Base-by-base conservation (phyloP, 2,329 filamentous ascomycete species). In the Penicillium sp. region DNA sequence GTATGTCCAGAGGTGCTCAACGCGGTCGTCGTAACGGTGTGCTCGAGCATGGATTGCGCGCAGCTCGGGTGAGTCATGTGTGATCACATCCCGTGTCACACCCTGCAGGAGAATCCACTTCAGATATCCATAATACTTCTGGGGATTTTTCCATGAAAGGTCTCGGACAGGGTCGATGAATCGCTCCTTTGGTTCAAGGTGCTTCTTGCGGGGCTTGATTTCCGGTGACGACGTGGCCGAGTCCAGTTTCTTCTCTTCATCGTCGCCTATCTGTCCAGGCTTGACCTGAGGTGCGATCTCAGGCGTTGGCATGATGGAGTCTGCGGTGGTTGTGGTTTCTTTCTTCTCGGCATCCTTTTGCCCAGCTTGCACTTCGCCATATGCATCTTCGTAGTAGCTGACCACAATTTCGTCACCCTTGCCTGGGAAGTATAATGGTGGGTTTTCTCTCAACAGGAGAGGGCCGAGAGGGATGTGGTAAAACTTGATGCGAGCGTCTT, bases 1-100 rank as follows among this genome's bases (percentile, higher is more conserved):
- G 55, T 73, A 79, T 1, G 77, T 77, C 71, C 72, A 79, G 22
- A 78, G 67, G 64, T 81, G 76, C 61, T 80, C 78, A 13, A 78
- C 75, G 4, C 72, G 69, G 54, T 75, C 75, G 59, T 79, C 77
- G 57, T 79, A 80, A 5, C 67, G 66, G 34, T 71, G 68, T 8
- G 77, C 77, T n/a, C 69, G 68, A 32, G 73, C 67, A 60, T 77
- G 75, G 34, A 70, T 74, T 38, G 61, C 70, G 34, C 62, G 69
- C 11, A 74, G 68, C 27, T 63, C 63, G 11, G 69, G 67, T 2
- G 71, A 73, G 53, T 75, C 68, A 54, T 77, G 73, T 14, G 67
- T 66, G 39, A 76, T 68, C 36, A 72, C 71, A 57, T 79, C 75
- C 32, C 72, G 70, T 6, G 71, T 76, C 8, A 78, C 73, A 50